Base-by-base conservation (phyloP, 2,329 filamentous ascomycete species). In the Coniella vitis region DNA sequence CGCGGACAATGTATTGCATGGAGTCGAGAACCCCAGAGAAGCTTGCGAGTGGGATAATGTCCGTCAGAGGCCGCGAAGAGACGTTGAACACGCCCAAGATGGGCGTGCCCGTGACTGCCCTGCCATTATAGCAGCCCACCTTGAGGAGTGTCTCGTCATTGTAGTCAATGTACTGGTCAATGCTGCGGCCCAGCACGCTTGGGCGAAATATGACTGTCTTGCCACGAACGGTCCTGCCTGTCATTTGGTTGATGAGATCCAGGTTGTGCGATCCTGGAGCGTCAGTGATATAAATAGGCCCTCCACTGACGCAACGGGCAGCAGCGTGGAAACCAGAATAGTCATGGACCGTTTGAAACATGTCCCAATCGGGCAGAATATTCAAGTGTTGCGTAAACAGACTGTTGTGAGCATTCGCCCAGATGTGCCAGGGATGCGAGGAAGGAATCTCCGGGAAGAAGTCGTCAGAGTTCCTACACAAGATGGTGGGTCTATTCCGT, bases 261-360 rank as follows among this genome's bases (percentile, higher is more conserved):
- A 90, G 60, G 59, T 95, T 77, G 63, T 97, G 89, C 52, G 87
- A 69, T 0, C 89, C 90, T 0, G 91, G 91, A 0, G 82, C 78
- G 65, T 98, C 93, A 0, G 91, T 97, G 63, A 98, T 90, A 59
- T 94, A 96, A 36, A 98, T 85, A 0, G 91, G 93, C 0, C 93
- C 93, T 8, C 93, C 93, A 41, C 85, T 90, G 9, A 98, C 74
- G 63, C 89, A 95, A 40, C 93, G 79, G 2, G 90, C 90, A 1
- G 93, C 91, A 4, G 88, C 93, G 58, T 98, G 93, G 62, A 93
- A 95, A 0, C 77, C 79, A 0, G 86, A 86, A 63, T 87, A 95
- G 20, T 74, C 69, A 53, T 82, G 77, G 2, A 69, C 68, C 1
- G 80, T 83, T 57, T 84, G 81, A 60, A 84, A 84, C 81, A 84